These are phyloP conservation scores for Colletotrichum lini DNA, from an alignment of 2,329 filamentous ascomycete species.

Conservation along the genomic window DNA sequence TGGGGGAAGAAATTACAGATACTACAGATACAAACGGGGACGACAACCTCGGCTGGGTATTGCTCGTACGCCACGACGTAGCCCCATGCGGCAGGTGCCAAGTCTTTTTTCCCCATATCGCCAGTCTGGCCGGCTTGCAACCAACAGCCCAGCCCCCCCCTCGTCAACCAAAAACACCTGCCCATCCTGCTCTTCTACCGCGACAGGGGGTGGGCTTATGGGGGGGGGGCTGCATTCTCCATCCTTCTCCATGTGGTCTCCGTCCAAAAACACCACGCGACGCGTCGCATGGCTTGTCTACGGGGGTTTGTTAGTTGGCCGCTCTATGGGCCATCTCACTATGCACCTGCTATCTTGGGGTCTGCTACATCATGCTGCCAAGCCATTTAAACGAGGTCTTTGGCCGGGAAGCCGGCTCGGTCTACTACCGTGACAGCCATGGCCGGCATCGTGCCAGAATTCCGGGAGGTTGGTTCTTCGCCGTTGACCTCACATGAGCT, in stretches of 20 bases:
- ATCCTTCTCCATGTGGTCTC: not conserved
- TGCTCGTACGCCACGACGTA: slow-evolving; percentile 30
- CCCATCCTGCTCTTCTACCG: slow-evolving; percentile 22
- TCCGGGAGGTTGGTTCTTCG: not conserved
- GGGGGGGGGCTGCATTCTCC: not conserved
- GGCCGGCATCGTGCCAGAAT: not conserved
- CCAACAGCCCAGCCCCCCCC: slow-evolving; percentile 14
- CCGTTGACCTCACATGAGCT: too few relatives aligned
- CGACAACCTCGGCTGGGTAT: slow-evolving; percentile 3
- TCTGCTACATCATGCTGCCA: not conserved
- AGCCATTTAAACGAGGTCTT: slow-evolving; percentile 10
- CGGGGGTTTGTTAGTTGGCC: not conserved
- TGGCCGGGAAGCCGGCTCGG: not conserved
- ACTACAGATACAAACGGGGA: not conserved
- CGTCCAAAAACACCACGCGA: not conserved
- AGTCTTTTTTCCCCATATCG: slow-evolving; percentile 25
- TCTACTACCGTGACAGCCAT: too few relatives aligned
- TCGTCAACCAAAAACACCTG: slow-evolving; percentile 21
- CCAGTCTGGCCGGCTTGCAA: slow-evolving; percentile 5
- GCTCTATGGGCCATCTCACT: not conserved
- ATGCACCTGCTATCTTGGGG: slow-evolving; percentile 18
- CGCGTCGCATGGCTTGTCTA: not conserved
- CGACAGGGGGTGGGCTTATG: not conserved
- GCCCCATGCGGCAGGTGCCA: slow-evolving; percentile 39
- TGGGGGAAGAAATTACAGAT: not conserved